phyloP scores from a whole-genome alignment of 2,329 filamentous ascomycete genomes.

The Diaporthe eres region DNA sequence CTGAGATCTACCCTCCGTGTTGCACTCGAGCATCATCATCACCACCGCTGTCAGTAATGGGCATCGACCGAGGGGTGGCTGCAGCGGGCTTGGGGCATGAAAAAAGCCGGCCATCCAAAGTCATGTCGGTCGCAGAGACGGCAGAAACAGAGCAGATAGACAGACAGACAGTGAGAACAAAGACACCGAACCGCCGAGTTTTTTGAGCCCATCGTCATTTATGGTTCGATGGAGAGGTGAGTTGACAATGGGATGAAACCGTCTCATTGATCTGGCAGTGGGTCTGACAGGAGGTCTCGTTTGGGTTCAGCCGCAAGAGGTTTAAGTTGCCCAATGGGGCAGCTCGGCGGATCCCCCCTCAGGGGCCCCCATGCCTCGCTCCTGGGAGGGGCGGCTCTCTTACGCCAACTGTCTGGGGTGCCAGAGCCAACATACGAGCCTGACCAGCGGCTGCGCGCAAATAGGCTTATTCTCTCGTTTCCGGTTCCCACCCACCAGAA shows the following conservation, averaged over 20 bases:
- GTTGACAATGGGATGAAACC: slow-evolving; percentile 34
- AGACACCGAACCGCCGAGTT: slow-evolving; percentile 13
- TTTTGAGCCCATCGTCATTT: slow-evolving; percentile 11
- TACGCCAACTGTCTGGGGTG: slow-evolving; percentile 28
- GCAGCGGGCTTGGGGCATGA: slow-evolving; percentile 6
- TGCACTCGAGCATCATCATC: neutral
- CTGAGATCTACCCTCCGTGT: slow-evolving; percentile 13
- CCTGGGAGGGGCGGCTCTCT: slow-evolving; percentile 8
- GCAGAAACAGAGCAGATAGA: neutral
- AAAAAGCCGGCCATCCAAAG: slow-evolving; percentile 6
- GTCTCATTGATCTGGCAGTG: slow-evolving; percentile 21
- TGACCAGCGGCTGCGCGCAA: neutral
- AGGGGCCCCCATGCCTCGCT: slow-evolving; percentile 29
- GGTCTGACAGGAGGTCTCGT: slow-evolving; percentile 38
- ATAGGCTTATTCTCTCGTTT: slow-evolving; percentile 22
- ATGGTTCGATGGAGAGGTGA: slow-evolving; percentile 15
- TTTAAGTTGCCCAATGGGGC: slow-evolving; percentile 33
- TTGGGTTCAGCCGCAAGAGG: slow-evolving; percentile 33
- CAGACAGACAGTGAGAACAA: neutral
- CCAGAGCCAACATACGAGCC: slow-evolving; percentile 25
- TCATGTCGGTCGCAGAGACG: slow-evolving; percentile 13
- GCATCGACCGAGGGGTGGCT: slow-evolving; percentile 2
- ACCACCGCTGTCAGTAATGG: neutral
- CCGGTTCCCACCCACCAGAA: slow-evolving; percentile 26
- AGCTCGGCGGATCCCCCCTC: slow-evolving; percentile 19